Conservation (phyloP, 2,329 filamentous ascomycete species). For the Fusarium avenaceum region DNA sequence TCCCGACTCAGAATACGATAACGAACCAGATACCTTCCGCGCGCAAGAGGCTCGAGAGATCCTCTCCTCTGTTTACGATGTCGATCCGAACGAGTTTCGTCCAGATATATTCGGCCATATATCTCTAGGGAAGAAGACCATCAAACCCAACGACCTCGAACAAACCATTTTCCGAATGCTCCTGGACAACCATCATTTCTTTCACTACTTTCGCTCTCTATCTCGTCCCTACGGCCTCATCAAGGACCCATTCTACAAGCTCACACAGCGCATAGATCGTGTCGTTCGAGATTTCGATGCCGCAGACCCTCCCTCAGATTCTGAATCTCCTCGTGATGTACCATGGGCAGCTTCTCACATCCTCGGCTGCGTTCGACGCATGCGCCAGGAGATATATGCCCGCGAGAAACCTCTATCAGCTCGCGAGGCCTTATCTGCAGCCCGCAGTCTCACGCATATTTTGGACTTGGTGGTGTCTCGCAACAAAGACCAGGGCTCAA, state of each 20-base stretch:
- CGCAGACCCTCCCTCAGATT: background rate
- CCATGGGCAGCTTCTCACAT: constrained; percentile 66
- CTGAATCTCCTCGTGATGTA: constrained; percentile 57
- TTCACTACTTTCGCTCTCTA: constrained; percentile 64
- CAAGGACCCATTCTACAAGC: constrained; percentile 62
- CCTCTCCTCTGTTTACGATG: constrained; percentile 60
- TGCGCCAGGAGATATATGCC: constrained; percentile 58
- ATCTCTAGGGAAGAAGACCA: constrained; percentile 51
- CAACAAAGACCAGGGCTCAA: constrained; percentile 55
- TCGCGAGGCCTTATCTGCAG: constrained; percentile 61
- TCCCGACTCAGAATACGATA: constrained; percentile 50
- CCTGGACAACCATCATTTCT: constrained; percentile 67
- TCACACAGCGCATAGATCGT: constrained; percentile 62
- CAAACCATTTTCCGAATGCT: constrained; percentile 67
- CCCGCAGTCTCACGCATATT: constrained; percentile 63
- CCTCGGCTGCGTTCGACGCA: constrained; percentile 57
- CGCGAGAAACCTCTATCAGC: constrained; percentile 55
- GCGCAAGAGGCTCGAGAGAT: constrained; percentile 66
- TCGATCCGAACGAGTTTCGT: constrained; percentile 59
- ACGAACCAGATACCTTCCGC: constrained; percentile 54
- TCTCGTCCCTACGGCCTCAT: constrained; percentile 61
- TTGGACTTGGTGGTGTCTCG: constrained; percentile 60
- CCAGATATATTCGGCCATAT: constrained; percentile 60
- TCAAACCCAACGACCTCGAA: constrained; percentile 63
- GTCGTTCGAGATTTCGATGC: constrained; percentile 61